Evolutionary conservation across 2,329 filamentous ascomycete genomes (phyloP), one percentile per base, ranked within the genome.

Genomic region (Biscogniauxia mediterranea): DNA sequence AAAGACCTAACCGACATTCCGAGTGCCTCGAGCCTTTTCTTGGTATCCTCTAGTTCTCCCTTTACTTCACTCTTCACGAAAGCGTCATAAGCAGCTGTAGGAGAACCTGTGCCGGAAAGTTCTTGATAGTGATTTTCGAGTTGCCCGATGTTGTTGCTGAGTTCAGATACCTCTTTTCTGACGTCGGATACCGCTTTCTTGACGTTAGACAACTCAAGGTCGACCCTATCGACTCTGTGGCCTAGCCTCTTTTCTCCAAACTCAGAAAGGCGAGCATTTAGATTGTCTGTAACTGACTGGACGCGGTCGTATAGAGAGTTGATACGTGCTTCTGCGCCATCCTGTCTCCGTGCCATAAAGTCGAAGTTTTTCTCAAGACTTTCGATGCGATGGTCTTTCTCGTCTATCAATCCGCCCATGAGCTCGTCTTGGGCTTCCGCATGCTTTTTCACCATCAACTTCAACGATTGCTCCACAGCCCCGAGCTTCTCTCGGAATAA

Each of bases 1-100:
- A 87, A 65, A 0, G 75, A 69, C 20, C 66, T 67, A 4, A 82
- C 32, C 53, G 78, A 70, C 49, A 76, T 68, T 17, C 76, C 72
- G 5, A 82, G 64, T 4, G 70, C 68, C 0, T 75, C 70, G 19
- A 73, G 66, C 42, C 68, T 71, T 23, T 67, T 69, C 20, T 73
- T 64, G 6, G 75, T 56, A 1, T 73, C 64, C 8, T 73, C 68
- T 7, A 72, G 58, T 28, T 68, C 69, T 8, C 61, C 38, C 17
- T 46, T 46, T n/a, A 60, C 50, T 72, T 69, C 6, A 78, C 64
- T 57, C 5, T 66, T 62, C 17, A 58, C 17, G 19, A 32, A 7
- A 17, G 32, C 25, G 19, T 64, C 54, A 4, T 20, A 25, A 6
- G 13, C 23, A 19, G 19, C 28, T 5, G 42, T 53, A n/a, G 13